These are phyloP conservation scores for Penicillium sp. DNA, from an alignment of 2,329 filamentous ascomycete genomes.

Conservation along the genomic window DNA sequence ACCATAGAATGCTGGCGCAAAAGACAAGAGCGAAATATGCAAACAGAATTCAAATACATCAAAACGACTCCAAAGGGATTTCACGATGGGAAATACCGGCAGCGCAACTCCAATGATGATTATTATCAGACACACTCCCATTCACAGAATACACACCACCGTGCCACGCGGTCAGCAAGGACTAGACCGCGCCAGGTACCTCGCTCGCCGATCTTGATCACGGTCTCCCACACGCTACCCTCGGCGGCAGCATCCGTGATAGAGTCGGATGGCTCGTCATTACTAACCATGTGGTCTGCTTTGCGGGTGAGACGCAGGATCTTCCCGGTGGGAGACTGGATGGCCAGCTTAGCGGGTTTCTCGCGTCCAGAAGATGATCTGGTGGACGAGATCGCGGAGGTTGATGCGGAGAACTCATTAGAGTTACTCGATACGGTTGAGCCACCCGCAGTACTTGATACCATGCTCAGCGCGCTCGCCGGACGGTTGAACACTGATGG, in stretches of 20 bases:
- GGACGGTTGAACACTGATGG: slow-evolving; percentile 52
- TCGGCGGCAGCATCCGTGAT: slow-evolving; percentile 40
- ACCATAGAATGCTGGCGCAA: not conserved
- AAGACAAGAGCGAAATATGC: slow-evolving; percentile 1
- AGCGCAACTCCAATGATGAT: slow-evolving; percentile 4
- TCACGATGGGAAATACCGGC: slow-evolving; percentile 1
- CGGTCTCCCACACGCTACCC: slow-evolving; percentile 60
- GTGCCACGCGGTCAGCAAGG: slow-evolving; percentile 59
- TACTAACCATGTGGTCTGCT: slow-evolving; percentile 42
- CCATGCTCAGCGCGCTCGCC: slow-evolving; percentile 57
- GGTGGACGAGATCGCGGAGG: slow-evolving; percentile 52
- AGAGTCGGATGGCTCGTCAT: slow-evolving; percentile 29
- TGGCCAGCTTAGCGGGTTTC: slow-evolving; percentile 92
- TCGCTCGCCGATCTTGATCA: slow-evolving; percentile 61
- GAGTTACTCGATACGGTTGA: slow-evolving; percentile 47
- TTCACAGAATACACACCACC: slow-evolving; percentile 66
- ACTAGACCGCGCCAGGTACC: slow-evolving; percentile 60
- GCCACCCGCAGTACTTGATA: slow-evolving; percentile 50
- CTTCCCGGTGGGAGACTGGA: slow-evolving; percentile 90
- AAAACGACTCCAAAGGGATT: slow-evolving; percentile 1
- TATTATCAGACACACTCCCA: slow-evolving; percentile 54
- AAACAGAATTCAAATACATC: slow-evolving; percentile 2
- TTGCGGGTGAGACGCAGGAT: slow-evolving; percentile 64
- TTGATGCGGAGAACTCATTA: slow-evolving; percentile 40
- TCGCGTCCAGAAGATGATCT: slow-evolving; percentile 37